Base-by-base conservation (phyloP, 2,329 filamentous ascomycete genomes). In the Leptographium radiaticola region DNA sequence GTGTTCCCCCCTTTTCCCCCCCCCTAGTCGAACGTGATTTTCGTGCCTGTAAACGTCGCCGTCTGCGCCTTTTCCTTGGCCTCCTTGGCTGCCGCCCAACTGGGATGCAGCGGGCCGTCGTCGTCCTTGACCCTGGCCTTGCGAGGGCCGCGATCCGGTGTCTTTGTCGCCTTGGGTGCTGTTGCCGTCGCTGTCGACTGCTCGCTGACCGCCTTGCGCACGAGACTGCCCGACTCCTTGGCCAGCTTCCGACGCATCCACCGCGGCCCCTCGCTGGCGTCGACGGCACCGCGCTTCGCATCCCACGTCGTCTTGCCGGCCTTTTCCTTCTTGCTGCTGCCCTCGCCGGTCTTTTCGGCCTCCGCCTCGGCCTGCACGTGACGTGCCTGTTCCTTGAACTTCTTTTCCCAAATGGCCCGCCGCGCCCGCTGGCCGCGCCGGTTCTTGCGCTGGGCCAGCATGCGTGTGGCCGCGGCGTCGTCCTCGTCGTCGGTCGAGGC, bases 401-500 rank as follows among this genome's bases (percentile, higher is more conserved):
- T 91, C 70, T 87, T 84, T 70, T 91, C 87, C 73, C 82, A 86
- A 55, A 93, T 85, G 30, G 82, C 79, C 64, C 87, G 85, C 10
- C 87, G 79, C n/a, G 84, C 86, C 45, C 82, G 77, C 68, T 94
- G 87, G 4, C 87, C 87, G 48, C 59, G 60, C 18, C 81, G 75
- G 62, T 91, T 90, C 68, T 89, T 90, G 61, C 80, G 80, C 0
- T 74, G 68, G 6, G 73, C 73, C 6, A 78, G 80, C 57, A 60
- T 53, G 11, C 52, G 52, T 0, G 74, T 69, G 1, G 72, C 66
- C 4, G 74, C 73, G 7, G 77, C 78, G 52, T 89, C 86, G 25
- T 89, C 86, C 60, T 87, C 86, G 59, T 87, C 85, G 10, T 83
- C 87, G 48, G 85, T 86, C 60, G 87, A 86, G 60, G 87, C 86